Percentiles rank a stretch among this genome's conserved stretches.
These are phyloP conservation scores for Metarhizium sp. DNA, from an alignment of 2,329 filamentous ascomycete genomes.

Conservation along the genomic window DNA sequence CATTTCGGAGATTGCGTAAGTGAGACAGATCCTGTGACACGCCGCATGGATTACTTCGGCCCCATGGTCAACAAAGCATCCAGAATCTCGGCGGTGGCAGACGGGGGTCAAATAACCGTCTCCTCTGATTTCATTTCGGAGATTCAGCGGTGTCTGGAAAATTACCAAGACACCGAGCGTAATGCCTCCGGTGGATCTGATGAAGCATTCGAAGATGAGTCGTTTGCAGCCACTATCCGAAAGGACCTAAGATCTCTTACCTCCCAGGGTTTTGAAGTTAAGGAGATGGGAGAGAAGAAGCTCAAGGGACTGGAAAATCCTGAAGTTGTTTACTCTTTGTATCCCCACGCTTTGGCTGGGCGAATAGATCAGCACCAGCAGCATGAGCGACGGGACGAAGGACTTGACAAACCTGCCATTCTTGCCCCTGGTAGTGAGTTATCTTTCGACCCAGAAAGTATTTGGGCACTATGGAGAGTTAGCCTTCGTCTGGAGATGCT, in stretches of 20 bases:
- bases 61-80: constrained; percentile 98
- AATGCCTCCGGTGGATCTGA: constrained; percentile 60
- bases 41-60: constrained; percentile 98
- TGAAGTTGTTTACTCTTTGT: constrained; percentile 90
- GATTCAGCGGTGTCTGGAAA: constrained; percentile 83
- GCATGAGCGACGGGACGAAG: constrained; percentile 34
- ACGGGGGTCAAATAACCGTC: constrained; percentile 94
- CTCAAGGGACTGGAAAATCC: constrained; percentile 96
- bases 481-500: constrained; percentile 87
- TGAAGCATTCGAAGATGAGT: constrained; percentile 61
- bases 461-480: constrained; percentile 86
- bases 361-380: constrained; percentile 62
- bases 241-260: constrained; percentile 81
- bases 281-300: constrained; percentile 90
- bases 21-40: constrained; percentile 90
- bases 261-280: constrained; percentile 91
- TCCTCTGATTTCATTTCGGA: constrained; percentile 96
- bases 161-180: constrained; percentile 76
- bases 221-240: constrained; percentile 65
- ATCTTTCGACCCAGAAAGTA: constrained; percentile 68
- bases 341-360: constrained; percentile 78
- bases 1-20: constrained; percentile 94
- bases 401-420: constrained; percentile 47
- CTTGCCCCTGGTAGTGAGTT: constrained; percentile 58
- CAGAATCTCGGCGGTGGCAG: constrained; percentile 86